These are phyloP conservation scores for Suhomyces pyralidae DNA, from an alignment of 805 yeast genomes.

Conservation along the genomic window DNA sequence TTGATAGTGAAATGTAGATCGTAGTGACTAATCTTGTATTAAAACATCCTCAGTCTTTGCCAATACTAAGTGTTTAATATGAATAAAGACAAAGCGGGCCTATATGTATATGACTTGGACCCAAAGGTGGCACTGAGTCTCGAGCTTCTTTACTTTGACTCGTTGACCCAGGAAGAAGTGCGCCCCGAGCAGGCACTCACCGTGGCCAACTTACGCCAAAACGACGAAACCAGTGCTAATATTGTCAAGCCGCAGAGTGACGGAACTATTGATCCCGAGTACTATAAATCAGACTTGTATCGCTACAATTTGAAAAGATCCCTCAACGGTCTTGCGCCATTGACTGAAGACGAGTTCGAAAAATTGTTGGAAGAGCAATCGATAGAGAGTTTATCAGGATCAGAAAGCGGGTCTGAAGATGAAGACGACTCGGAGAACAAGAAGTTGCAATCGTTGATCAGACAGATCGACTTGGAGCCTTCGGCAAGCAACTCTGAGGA, in stretches of 20 bases:
- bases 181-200: neutral
- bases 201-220: neutral
- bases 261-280: constrained; percentile 5
- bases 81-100: constrained; percentile 23
- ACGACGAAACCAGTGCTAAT: neutral
- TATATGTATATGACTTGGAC: constrained; percentile 50
- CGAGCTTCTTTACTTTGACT: constrained; percentile 54
- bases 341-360: constrained; percentile 60
- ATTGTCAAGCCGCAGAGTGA: neutral
- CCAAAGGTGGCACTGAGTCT: constrained; percentile 42
- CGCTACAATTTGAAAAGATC: constrained; percentile 57
- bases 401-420: constrained; percentile 33
- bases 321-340: constrained; percentile 40
- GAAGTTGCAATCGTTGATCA: constrained; percentile 21
- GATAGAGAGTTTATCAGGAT: constrained; percentile 58
- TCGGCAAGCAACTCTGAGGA: constrained; percentile 15
- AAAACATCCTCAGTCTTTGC: neutral
- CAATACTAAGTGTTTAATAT: neutral
- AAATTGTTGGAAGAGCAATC: constrained; percentile 47
- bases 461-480: constrained; percentile 15
- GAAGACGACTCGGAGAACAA: constrained; percentile 21
- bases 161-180: constrained; percentile 26
- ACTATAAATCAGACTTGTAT: constrained; percentile 59
- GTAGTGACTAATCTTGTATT: neutral
- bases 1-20: neutral